phyloP scores from a whole-genome alignment of 306 rosid genomes.

The Hylodesmum podocarpum region DNA sequence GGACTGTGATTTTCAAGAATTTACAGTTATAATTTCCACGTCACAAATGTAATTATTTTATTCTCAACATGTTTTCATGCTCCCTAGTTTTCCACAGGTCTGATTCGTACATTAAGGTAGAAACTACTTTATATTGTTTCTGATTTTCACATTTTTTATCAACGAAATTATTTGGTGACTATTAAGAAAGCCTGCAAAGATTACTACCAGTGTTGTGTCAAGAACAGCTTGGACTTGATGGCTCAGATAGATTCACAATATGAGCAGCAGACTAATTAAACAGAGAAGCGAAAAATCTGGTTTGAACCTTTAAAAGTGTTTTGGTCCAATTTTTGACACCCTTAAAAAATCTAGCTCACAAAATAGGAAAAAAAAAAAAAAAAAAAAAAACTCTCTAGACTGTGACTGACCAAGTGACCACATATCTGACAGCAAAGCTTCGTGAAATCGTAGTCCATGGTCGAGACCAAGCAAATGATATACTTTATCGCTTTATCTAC shows the following conservation, averaged over 20 bases:
- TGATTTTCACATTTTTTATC: background rate
- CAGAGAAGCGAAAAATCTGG: too few species aligned
- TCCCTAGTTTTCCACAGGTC: too few species aligned
- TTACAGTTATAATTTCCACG: too few species aligned
- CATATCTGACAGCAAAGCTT: background rate
- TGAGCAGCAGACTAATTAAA: constrained; percentile 3
- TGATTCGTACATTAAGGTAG: background rate
- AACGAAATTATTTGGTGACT: background rate
- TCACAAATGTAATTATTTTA: too few species aligned
- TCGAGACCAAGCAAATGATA: background rate
- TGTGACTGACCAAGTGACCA: background rate
- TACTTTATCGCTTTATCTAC: background rate
- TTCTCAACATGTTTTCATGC: too few species aligned
- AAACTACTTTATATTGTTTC: background rate
- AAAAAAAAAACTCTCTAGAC: background rate
- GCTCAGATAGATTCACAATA: constrained; percentile 4
- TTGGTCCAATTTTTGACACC: too few species aligned
- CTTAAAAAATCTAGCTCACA: too few species aligned
- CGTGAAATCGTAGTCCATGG: background rate
- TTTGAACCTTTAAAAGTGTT: too few species aligned
- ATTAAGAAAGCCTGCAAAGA: background rate
- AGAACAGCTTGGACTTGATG: background rate
- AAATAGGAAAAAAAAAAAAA: too few species aligned
- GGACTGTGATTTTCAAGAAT: too few species aligned
- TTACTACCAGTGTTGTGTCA: background rate